phyloP scores from a whole-genome alignment of 164 flowering plant species.

The Tetrastigma voinierianum region DNA sequence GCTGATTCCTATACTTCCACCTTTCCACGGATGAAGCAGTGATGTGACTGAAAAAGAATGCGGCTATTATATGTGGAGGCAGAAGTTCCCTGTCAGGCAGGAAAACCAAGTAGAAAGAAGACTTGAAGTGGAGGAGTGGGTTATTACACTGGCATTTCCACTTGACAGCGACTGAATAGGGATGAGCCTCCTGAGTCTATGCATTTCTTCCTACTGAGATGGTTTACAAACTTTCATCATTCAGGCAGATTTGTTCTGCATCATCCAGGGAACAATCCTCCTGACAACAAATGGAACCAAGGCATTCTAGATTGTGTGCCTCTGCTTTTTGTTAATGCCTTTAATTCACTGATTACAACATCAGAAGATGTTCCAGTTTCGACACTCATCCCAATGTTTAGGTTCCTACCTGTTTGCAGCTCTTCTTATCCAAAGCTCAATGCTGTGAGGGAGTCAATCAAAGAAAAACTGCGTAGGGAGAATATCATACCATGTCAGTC shows the following conservation, averaged over 20 bases:
- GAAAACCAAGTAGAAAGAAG: constrained; percentile 44
- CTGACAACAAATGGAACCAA: constrained; percentile 56
- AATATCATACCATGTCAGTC: constrained; percentile 51
- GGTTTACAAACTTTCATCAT: constrained; percentile 63
- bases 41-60: constrained; percentile 25
- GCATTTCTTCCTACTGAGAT: constrained; percentile 70
- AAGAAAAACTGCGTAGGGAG: constrained; percentile 28
- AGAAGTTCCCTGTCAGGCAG: constrained; percentile 50
- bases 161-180: constrained; percentile 41
- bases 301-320: constrained; percentile 60
- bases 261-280: constrained; percentile 54
- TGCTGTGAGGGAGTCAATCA: constrained; percentile 40
- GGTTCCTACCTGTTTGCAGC: constrained; percentile 40
- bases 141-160: constrained; percentile 62
- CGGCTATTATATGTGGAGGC: constrained; percentile 66
- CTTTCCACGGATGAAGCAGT: constrained; percentile 43
- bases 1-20: constrained; percentile 60
- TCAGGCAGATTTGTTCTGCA: constrained; percentile 61
- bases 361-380: constrained; percentile 41
- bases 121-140: constrained; percentile 47
- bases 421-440: constrained; percentile 39
- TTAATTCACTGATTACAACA: constrained; percentile 36
- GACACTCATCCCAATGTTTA: constrained; percentile 29
- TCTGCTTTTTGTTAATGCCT: constrained; percentile 55
- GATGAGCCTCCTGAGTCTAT: constrained; percentile 39